These are phyloP conservation scores for Pythium dissimile DNA, from an alignment of 352 stramenopile genomes.

Conservation along the genomic window DNA sequence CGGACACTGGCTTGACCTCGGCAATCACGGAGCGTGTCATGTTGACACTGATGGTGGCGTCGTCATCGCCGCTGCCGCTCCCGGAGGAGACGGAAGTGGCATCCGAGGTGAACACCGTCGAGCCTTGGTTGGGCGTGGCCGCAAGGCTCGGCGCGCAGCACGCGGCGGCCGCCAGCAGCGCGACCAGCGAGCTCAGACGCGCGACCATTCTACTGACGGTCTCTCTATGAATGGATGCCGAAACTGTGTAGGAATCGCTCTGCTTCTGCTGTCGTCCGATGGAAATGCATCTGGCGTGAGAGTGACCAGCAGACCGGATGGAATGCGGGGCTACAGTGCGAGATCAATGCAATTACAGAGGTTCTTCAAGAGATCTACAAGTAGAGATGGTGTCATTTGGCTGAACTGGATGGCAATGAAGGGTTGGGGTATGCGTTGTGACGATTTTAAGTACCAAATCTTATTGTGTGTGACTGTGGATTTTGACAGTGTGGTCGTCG, in stretches of 20 bases:
- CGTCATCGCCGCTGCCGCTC: constrained; percentile 6
- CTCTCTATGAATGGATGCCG: background rate
- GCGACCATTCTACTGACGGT: background rate
- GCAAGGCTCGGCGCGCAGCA: background rate
- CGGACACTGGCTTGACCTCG: constrained; percentile 37
- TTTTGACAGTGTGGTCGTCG: too few relatives aligned
- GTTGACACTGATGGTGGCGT: constrained; percentile 4
- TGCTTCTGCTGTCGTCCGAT: background rate
- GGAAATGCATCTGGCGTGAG: background rate
- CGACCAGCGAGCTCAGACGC: background rate
- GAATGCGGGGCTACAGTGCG: background rate
- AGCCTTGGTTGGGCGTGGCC: constrained; percentile 1
- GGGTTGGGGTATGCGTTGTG: background rate
- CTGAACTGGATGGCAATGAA: background rate
- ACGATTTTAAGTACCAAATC: too few relatives aligned
- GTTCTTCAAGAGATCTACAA: background rate
- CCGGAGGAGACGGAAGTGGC: background rate
- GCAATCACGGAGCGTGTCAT: constrained; percentile 14
- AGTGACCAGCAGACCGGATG: background rate
- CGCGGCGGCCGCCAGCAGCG: background rate
- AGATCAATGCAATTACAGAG: background rate
- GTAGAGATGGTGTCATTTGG: too few relatives aligned
- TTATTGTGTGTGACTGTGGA: too few relatives aligned
- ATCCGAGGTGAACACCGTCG: constrained; percentile 1
- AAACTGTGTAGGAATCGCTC: background rate